A percentile compares a stretch with the other conserved stretches of the same genome.
phyloP scores from a whole-genome alignment of 148 eudicot species.

The Arbutus unedo region DNA sequence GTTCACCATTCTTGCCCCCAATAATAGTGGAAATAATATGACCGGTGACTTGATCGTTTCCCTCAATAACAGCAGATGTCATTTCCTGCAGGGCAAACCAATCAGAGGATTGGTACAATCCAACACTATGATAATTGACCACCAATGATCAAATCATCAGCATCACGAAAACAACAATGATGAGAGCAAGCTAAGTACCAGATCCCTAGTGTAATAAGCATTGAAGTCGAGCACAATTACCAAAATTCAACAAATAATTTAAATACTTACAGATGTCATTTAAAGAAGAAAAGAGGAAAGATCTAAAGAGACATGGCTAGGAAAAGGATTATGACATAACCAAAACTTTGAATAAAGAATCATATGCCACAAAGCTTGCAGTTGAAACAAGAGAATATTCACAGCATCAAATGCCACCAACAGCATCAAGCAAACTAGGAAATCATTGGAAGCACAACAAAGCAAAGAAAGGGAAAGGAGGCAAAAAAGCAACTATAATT shows the following conservation, averaged over 20 bases:
- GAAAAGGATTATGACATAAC: not conserved
- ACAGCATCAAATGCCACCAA: not conserved
- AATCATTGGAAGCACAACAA: conserved; percentile 7
- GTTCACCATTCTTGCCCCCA: conserved; percentile 89
- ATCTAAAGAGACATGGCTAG: not conserved
- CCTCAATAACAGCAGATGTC: conserved; percentile 62
- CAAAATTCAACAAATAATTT: not conserved
- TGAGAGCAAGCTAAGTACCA: not conserved
- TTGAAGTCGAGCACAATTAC: conserved; percentile 6
- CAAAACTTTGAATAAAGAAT: not conserved
- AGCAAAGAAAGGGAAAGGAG: conserved; percentile 16
- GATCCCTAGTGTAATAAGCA: not conserved
- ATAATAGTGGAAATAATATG: conserved; percentile 88
- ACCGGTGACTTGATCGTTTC: conserved; percentile 76
- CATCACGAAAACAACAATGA: not conserved
- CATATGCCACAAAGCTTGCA: conserved; percentile 6
- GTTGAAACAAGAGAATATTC: conserved; percentile 6
- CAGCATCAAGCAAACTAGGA: conserved; percentile 5
- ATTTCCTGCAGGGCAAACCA: conserved; percentile 53
- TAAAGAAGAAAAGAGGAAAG: not conserved
- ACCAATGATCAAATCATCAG: not conserved
- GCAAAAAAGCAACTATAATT: not conserved
- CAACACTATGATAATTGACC: not conserved
- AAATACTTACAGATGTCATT: not conserved
- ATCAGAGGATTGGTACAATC: not conserved